phyloP scores from a whole-genome alignment of 164 flowering plant genomes.

The Vitis rotundifolia region DNA sequence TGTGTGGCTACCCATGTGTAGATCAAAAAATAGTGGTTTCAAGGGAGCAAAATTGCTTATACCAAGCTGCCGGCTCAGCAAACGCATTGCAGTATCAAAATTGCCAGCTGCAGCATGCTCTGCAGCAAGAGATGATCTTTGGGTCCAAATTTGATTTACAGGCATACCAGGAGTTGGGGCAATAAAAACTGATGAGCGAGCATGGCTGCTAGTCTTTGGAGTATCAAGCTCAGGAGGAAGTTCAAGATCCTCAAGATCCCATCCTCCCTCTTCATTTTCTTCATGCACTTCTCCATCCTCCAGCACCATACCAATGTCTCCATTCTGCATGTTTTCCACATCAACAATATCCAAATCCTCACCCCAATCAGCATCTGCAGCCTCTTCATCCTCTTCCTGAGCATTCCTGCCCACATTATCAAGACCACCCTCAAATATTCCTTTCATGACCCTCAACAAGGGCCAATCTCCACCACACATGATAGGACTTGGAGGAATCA shows the following conservation, averaged over 20 bases:
- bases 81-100: slow-evolving; percentile 50
- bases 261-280: slow-evolving; percentile 59
- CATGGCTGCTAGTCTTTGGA: slow-evolving; percentile 43
- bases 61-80: slow-evolving; percentile 39
- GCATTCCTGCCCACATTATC: slow-evolving; percentile 49
- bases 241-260: slow-evolving; percentile 47
- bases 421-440: slow-evolving; percentile 82
- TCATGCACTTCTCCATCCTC: slow-evolving; percentile 66
- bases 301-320: slow-evolving; percentile 41
- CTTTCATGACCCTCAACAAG: slow-evolving; percentile 63
- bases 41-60: slow-evolving; percentile 72
- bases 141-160: slow-evolving; percentile 82
- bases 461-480: slow-evolving; percentile 67
- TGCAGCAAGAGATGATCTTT: slow-evolving; percentile 82
- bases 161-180: slow-evolving; percentile 84
- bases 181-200: slow-evolving; percentile 62
- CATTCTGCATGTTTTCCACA: slow-evolving; percentile 60
- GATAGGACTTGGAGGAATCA: slow-evolving; percentile 78
- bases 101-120: slow-evolving; percentile 97
- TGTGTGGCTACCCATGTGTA: slow-evolving; percentile 70
- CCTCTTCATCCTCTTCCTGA: slow-evolving; percentile 68
- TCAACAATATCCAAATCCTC: slow-evolving; percentile 73
- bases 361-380: slow-evolving; percentile 78
- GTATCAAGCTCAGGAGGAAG: slow-evolving; percentile 43
- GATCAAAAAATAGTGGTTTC: slow-evolving; percentile 67